Percentiles rank a stretch among this genome's conserved stretches.
Evolutionary conservation across 2,329 filamentous ascomycete species (phyloP).

Genomic region (Aspergillus awamori): DNA sequence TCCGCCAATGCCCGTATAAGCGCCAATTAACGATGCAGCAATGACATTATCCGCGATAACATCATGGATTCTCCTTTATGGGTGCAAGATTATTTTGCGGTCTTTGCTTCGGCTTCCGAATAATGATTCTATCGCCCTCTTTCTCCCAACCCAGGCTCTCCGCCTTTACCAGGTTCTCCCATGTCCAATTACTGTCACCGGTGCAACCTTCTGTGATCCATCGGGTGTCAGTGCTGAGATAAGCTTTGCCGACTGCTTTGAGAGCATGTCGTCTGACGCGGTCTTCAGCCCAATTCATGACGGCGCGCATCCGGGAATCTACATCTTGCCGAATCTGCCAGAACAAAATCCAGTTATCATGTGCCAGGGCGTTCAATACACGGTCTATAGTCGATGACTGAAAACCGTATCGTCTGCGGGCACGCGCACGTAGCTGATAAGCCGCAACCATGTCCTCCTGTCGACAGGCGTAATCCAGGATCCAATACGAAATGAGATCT

Average conservation of each 20-base stretch:
- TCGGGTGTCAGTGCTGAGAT: slow-evolving; percentile 76
- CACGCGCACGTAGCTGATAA: slow-evolving; percentile 62
- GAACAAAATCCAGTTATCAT: slow-evolving; percentile 82
- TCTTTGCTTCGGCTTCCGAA: slow-evolving; percentile 58
- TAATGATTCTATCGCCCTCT: slow-evolving; percentile 72
- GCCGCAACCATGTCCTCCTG: slow-evolving; percentile 74
- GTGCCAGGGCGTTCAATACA: slow-evolving; percentile 70
- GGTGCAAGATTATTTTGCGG: slow-evolving; percentile 25
- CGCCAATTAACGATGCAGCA: slow-evolving; percentile 10
- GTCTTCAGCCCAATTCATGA: slow-evolving; percentile 81
- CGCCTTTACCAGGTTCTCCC: slow-evolving; percentile 68
- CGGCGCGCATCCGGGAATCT: slow-evolving; percentile 75
- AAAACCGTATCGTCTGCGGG: slow-evolving; percentile 57
- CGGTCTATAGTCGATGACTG: slow-evolving; percentile 69
- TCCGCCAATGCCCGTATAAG: slow-evolving; percentile 24
- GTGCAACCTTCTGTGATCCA: slow-evolving; percentile 60
- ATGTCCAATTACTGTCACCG: slow-evolving; percentile 55
- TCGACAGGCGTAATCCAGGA: slow-evolving; percentile 87
- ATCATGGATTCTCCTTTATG: slow-evolving; percentile 19
- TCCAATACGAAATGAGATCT: slow-evolving; percentile 78
- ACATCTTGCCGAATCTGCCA: slow-evolving; percentile 70
- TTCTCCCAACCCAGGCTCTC: slow-evolving; percentile 85
- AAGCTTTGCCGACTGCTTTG: slow-evolving; percentile 83
- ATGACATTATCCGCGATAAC: background rate
- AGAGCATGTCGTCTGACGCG: slow-evolving; percentile 74